These are phyloP conservation scores for Hanseniaspora lachancei DNA, from an alignment of 805 yeast genomes.

Conservation along the genomic window DNA sequence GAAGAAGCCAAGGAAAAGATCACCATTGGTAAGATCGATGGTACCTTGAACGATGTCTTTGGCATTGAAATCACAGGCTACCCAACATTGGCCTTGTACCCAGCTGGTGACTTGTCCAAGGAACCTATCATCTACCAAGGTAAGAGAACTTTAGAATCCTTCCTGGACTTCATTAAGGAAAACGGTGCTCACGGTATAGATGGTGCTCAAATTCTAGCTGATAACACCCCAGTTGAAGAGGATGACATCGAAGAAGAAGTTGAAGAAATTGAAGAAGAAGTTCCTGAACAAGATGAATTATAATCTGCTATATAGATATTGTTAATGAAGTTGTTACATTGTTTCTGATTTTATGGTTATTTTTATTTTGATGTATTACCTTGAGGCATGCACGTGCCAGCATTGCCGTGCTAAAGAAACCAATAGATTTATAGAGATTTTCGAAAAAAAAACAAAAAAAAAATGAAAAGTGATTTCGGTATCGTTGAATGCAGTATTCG, in stretches of 20 bases:
- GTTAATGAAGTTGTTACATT: not conserved
- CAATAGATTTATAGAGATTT: too few species aligned
- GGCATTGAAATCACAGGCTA: constrained; percentile 72
- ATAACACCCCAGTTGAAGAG: constrained; percentile 15
- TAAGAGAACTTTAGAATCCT: constrained; percentile 57
- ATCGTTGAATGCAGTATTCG: too few species aligned
- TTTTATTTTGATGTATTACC: too few species aligned
- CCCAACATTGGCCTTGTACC: constrained; percentile 85
- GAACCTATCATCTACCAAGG: constrained; percentile 56
- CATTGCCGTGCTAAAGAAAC: too few species aligned
- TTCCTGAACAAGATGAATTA: constrained; percentile 26
- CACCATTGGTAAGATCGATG: constrained; percentile 75
- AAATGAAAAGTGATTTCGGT: too few species aligned
- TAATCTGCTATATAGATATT: constrained; percentile 8
- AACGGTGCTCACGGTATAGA: constrained; percentile 54
- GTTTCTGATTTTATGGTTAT: too few species aligned
- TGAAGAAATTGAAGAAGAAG: constrained; percentile 17
- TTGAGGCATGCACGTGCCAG: too few species aligned
- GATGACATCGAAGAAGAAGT: constrained; percentile 17
- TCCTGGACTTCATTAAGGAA: constrained; percentile 58
- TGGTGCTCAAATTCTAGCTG: constrained; percentile 30
- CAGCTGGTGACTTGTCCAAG: constrained; percentile 58
- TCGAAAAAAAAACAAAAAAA: too few species aligned
- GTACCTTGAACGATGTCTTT: constrained; percentile 70
- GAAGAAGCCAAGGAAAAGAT: constrained; percentile 40